Evolutionary conservation across 2,329 filamentous ascomycete genomes (phyloP).

Genomic region (Penicillium sp.): DNA sequence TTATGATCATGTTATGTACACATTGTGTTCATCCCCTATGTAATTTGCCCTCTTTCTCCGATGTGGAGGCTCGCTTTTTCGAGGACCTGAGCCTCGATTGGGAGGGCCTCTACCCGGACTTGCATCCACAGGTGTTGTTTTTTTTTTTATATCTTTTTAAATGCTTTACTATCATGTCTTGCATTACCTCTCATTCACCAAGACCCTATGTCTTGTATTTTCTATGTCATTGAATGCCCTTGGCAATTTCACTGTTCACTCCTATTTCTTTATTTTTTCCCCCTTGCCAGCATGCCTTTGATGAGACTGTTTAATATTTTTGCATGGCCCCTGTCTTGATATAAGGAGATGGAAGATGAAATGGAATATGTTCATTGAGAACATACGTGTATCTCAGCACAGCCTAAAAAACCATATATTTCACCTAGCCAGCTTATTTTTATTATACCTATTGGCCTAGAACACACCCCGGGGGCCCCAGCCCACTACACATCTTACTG

Average conservation of each 20-base stretch:
- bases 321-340: neutral
- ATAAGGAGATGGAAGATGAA: neutral
- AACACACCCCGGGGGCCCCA: neutral
- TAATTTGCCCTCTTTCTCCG: conserved; percentile 8
- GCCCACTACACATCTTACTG: neutral
- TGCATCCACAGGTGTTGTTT: conserved; percentile 26
- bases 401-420: neutral
- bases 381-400: neutral
- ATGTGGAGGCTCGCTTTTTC: neutral
- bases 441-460: neutral
- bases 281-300: neutral
- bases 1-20: conserved; percentile 25
- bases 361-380: neutral
- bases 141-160: conserved; percentile 12
- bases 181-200: conserved; percentile 10
- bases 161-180: conserved; percentile 10
- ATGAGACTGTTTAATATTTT: neutral
- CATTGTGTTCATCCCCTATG: conserved; percentile 20
- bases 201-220: conserved; percentile 4
- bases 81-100: neutral
- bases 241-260: neutral
- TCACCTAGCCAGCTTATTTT: neutral
- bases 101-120: neutral
- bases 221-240: conserved; percentile 1
- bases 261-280: neutral